A percentile compares a stretch with the other conserved stretches of the same genome.
Conservation (phyloP, 441 rosid species). For the Adansonia gregorii region DNA sequence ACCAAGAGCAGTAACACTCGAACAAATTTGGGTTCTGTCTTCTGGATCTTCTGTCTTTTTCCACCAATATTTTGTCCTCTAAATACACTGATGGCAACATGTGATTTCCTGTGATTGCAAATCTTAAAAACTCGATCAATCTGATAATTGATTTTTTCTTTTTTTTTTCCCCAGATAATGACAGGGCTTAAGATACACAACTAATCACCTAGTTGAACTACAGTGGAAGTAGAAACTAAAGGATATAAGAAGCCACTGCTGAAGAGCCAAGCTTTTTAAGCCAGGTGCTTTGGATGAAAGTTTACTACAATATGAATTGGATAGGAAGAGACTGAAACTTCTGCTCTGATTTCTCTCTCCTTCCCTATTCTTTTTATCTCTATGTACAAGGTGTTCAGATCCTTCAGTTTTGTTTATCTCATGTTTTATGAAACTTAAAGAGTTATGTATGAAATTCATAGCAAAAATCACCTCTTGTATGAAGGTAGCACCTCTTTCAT, state of each 20-base stretch:
- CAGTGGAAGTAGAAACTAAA: background rate
- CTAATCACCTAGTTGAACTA: background rate
- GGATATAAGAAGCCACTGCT: background rate
- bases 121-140: slow-evolving; percentile 27
- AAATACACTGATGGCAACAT: slow-evolving; percentile 67
- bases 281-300: background rate
- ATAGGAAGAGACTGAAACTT: slow-evolving; percentile 15
- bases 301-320: background rate
- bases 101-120: slow-evolving; percentile 70
- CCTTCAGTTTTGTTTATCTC: slow-evolving; percentile 2
- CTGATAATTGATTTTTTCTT: background rate
- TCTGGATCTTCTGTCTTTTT: slow-evolving; percentile 36
- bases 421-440: slow-evolving; percentile 14
- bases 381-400: background rate
- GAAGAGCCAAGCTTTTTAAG: slow-evolving; percentile 16
- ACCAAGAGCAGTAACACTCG: slow-evolving; percentile 85
- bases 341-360: slow-evolving; percentile 10
- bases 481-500: background rate
- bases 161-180: background rate
- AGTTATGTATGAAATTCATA: background rate
- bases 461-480: background rate
- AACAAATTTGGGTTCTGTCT: slow-evolving; percentile 44
- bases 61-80: slow-evolving; percentile 49
- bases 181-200: background rate
- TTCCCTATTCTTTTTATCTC: background rate